A percentile compares a stretch with the other conserved stretches of the same genome.
These are phyloP conservation scores for Madurella fahalii DNA, from an alignment of 2,329 filamentous ascomycete genomes.

Conservation along the genomic window DNA sequence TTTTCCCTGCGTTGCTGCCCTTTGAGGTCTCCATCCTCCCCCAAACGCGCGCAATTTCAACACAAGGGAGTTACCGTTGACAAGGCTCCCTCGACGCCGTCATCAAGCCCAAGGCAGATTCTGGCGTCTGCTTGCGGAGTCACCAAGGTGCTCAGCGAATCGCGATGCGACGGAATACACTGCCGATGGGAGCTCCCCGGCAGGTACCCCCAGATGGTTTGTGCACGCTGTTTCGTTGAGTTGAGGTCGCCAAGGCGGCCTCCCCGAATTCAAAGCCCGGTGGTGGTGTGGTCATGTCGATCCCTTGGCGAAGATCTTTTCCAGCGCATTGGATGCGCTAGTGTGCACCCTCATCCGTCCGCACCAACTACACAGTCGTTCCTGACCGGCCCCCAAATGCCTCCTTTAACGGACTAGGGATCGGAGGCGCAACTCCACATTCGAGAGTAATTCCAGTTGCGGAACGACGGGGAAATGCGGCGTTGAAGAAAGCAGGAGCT, in stretches of 20 bases:
- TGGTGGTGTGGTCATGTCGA: constrained; percentile 9
- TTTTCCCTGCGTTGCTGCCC: background rate
- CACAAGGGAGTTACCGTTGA: background rate
- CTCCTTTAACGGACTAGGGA: background rate
- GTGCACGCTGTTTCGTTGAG: constrained; percentile 1
- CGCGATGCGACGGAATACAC: no score
- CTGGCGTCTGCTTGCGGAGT: background rate
- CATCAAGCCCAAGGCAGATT: background rate
- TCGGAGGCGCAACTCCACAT: no score
- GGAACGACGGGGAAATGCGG: background rate
- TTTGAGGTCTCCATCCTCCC: background rate
- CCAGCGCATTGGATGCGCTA: constrained; percentile 5
- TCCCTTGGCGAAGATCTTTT: constrained; percentile 12
- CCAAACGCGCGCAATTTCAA: background rate
- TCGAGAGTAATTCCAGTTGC: no score
- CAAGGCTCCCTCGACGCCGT: background rate
- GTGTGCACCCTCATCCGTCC: background rate
- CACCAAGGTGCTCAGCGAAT: background rate
- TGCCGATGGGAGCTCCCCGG: background rate
- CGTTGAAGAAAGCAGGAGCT: background rate
- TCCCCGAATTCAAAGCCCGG: constrained; percentile 9
- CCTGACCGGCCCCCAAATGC: background rate
- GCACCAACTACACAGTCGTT: background rate
- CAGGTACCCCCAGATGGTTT: constrained; percentile 1
- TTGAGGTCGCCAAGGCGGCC: constrained; percentile 21